Base-by-base conservation (phyloP, 768 basidiomycete genomes). In the Kwoniella botswanensis region DNA sequence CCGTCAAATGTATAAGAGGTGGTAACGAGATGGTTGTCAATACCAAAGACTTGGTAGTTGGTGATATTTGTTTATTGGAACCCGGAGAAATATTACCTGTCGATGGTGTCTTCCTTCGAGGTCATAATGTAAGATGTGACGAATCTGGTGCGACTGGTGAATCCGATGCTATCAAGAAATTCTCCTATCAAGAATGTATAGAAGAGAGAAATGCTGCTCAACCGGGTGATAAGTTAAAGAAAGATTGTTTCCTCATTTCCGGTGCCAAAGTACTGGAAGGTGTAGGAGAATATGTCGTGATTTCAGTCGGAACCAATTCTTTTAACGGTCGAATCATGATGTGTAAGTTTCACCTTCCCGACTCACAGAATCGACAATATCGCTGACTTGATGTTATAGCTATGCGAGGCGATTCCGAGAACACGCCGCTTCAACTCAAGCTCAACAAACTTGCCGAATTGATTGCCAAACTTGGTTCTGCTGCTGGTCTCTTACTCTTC, bases 311-410 rank as follows among this genome's bases (percentile, higher is more conserved):
- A 12, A 89, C 88, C 13, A 92, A 91, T 85, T 93, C 91, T 75
- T 98, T 98, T 85, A 94, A 98, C 81, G 97, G 97, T 52, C 89
- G 94, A 56, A 94, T 98, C 78, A 94, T 98, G 93, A 96, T 96
- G 90, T 92, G 94, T 96, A 78, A 44, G 90, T 77, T 24, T 12
- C 13, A 21, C 4, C 21, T 17, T 18, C 26, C 22, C 43, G 35
- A 41, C 24, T 11, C 21, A 5, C 24, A 54, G 22, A 4, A 43
- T 29, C 43, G 15, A 42, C 60, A 17, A n/a, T 17, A 21, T 12
- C n/a, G 63, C 70, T 75, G 35, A 64, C 52, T 4, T 5, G 9
- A 7, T 24, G 4, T 18, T n/a, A 42, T 70, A 95, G 94, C 93
- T 60, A 88, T 98, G 58, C 91, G 92, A 64, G 90, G 90, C 4